A percentile compares a stretch with the other conserved stretches of the same genome.
Evolutionary conservation across 2,329 filamentous ascomycete species (phyloP).

Genomic region (Pseudonectria buxi): DNA sequence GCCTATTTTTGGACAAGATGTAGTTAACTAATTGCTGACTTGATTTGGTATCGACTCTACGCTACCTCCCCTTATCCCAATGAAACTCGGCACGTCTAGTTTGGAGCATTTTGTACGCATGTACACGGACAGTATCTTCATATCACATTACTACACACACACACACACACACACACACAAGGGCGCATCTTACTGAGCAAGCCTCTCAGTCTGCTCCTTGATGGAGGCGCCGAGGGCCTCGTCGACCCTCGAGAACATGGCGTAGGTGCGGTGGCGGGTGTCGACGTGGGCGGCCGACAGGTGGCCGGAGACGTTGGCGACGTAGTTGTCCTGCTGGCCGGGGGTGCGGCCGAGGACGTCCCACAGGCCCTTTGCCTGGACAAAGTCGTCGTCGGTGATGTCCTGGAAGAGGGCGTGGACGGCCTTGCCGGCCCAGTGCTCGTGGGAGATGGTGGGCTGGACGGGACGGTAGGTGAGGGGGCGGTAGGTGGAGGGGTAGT

Average conservation of each 20-base stretch:
- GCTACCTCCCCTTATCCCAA: not conserved
- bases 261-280: conserved; percentile 52
- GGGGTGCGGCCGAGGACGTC: conserved; percentile 37
- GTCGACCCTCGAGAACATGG: conserved; percentile 54
- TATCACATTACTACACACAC: conserved; percentile 3
- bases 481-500: conserved; percentile 48
- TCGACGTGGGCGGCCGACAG: conserved; percentile 46
- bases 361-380: conserved; percentile 43
- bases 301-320: conserved; percentile 53
- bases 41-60: not conserved
- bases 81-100: too few relatives aligned
- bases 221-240: conserved; percentile 45
- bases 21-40: not conserved
- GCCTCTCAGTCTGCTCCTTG: conserved; percentile 45
- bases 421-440: conserved; percentile 41
- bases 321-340: conserved; percentile 56
- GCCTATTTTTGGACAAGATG: too few relatives aligned
- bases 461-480: conserved; percentile 36
- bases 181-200: conserved; percentile 16
- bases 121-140: too few relatives aligned
- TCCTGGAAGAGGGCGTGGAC: conserved; percentile 38
- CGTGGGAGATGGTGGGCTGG: conserved; percentile 36
- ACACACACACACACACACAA: too few relatives aligned
- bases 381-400: conserved; percentile 43
- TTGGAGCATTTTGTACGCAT: too few relatives aligned